These are phyloP conservation scores for Friedmanniomyces endolithicus DNA, from an alignment of 495 filamentous ascomycete genomes.

Conservation along the genomic window DNA sequence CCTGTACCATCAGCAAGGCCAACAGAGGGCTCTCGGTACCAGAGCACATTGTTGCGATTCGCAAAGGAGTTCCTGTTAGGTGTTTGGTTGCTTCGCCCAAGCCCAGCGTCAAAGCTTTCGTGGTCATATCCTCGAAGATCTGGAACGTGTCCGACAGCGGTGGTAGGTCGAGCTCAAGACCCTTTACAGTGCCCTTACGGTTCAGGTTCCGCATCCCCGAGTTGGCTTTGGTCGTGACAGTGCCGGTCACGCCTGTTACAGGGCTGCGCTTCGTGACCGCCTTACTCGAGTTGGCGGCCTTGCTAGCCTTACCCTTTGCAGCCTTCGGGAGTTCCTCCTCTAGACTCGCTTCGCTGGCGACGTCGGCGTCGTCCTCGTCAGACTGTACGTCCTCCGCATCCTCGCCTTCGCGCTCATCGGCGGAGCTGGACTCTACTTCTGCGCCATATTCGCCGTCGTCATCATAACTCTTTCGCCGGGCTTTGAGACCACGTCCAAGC, in stretches of 20 bases:
- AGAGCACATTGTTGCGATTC: constrained; percentile 67
- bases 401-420: not conserved
- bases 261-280: not conserved
- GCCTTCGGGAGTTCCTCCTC: not conserved
- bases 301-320: not conserved
- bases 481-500: not conserved
- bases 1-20: constrained; percentile 42
- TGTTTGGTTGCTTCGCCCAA: constrained; percentile 30
- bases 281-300: not conserved
- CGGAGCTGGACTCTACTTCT: not conserved
- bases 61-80: constrained; percentile 36
- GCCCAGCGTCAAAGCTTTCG: constrained; percentile 29
- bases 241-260: not conserved
- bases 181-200: constrained; percentile 1
- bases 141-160: constrained; percentile 38
- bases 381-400: not conserved
- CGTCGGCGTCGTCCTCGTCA: not conserved
- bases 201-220: not conserved
- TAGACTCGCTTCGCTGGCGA: not conserved
- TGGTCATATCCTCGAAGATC: constrained; percentile 39
- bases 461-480: not conserved
- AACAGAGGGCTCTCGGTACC: constrained; percentile 72
- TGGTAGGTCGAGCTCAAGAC: constrained; percentile 25
- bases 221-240: not conserved
- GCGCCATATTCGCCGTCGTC: not conserved